Evolutionary conservation across 129 eudicot species (phyloP).

Genomic region (Tagetes erecta): DNA sequence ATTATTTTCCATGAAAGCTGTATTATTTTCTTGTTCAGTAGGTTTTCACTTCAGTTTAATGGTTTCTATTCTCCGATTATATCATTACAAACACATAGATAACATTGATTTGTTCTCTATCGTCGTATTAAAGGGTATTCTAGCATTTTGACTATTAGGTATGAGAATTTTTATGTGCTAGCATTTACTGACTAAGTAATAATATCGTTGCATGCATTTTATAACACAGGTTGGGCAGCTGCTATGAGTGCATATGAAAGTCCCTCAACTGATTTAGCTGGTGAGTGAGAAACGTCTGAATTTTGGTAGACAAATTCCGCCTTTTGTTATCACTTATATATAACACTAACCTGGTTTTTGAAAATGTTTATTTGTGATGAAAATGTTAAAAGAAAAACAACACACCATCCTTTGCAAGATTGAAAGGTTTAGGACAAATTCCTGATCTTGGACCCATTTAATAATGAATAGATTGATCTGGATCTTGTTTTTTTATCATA

Average conservation of each 20-base stretch:
- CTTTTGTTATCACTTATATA: slow-evolving; percentile 4
- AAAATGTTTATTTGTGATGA: not conserved
- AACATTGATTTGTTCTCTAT: not conserved
- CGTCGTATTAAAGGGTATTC: slow-evolving; percentile 1
- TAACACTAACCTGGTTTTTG: not conserved
- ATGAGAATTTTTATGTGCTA: not conserved
- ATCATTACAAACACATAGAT: not conserved
- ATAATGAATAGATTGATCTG: not conserved
- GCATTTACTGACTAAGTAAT: not conserved
- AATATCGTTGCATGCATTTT: not conserved
- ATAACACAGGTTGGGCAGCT: slow-evolving; percentile 78
- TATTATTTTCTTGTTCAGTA: not conserved
- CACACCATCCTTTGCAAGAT: not conserved
- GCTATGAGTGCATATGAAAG: slow-evolving; percentile 69
- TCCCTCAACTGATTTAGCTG: slow-evolving; percentile 73
- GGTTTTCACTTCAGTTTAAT: not conserved
- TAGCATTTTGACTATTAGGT: not conserved
- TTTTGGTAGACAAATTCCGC: not conserved
- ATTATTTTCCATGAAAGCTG: slow-evolving; percentile 7
- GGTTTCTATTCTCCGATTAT: not conserved
- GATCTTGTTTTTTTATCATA: not conserved
- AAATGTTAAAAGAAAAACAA: not conserved
- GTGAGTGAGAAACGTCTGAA: slow-evolving; percentile 43
- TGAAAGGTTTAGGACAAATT: not conserved
- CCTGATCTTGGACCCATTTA: not conserved